Evolutionary conservation across 2,329 filamentous ascomycete genomes (phyloP), one percentile per base, ranked within the genome.

Genomic region (Dothistroma pini): DNA sequence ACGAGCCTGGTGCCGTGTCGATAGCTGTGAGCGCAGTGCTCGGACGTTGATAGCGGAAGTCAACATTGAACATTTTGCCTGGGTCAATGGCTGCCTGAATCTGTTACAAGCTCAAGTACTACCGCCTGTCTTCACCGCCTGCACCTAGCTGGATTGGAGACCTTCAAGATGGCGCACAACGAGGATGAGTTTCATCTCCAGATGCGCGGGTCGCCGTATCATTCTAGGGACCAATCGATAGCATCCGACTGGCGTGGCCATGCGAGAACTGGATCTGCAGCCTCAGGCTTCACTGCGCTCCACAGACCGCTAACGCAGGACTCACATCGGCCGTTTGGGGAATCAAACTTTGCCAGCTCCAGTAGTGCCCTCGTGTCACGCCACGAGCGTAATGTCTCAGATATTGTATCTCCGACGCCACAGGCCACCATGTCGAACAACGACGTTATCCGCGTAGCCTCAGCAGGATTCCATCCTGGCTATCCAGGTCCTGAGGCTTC

Each of bases 401-500:
- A 65, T 47, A n/a, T 57, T 25, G 55, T 38, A 31, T 64, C 63
- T 21, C 57, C 65, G 21, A 62, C 61, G 10, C 55, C 56, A 34
- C 56, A 68, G 34, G 60, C 57, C 12, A 64, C 64, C 31, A 50
- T 64, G 29, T 49, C 56, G 41, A 34, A 50, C 29, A 55, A 32
- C n/a, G 54, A 51, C 19, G 21, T 21, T 29, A 56, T 44, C 51
- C 59, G 56, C 21, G 63, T 63, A 34, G 57, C 50, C 34, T 65
- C 64, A 14, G 60, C 65, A 31, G 60, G 58, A 31, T 60, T 54
- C 25, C 65, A 67, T 52, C 63, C 65, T 32, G 63, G 63, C 56
- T 67, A 61, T 49, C 62, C 66, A 32, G 58, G 62, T n/a, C 66
- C 64, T 48, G 64, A 66, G 50, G 63, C 61, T 25, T 58, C 63